phyloP scores from a whole-genome alignment of 129 eudicot species.

The Lonicera japonica region DNA sequence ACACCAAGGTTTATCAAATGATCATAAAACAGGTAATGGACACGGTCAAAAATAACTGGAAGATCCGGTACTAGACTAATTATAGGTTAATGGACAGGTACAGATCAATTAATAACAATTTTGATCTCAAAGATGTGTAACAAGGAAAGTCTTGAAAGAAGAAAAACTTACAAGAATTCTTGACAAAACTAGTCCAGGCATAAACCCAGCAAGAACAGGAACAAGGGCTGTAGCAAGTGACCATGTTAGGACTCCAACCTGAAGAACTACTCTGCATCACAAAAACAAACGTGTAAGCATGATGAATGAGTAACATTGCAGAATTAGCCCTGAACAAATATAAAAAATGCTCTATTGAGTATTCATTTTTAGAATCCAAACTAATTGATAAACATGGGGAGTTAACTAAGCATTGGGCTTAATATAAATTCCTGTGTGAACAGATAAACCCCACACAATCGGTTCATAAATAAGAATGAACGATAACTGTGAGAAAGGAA shows the following conservation, averaged over 20 bases:
- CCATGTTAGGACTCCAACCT: slow-evolving; percentile 82
- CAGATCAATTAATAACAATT: not conserved
- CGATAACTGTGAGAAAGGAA: not conserved
- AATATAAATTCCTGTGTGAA: too few relatives aligned
- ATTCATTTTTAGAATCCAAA: too few relatives aligned
- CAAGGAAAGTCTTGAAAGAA: not conserved
- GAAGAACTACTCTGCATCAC: slow-evolving; percentile 68
- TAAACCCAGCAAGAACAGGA: slow-evolving; percentile 86
- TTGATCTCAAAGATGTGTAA: not conserved
- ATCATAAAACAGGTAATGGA: not conserved
- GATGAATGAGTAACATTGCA: not conserved
- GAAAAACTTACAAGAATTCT: slow-evolving; percentile 72
- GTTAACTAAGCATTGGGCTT: too few relatives aligned
- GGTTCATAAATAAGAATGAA: not conserved
- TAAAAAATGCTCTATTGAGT: too few relatives aligned
- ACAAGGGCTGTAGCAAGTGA: slow-evolving; percentile 82
- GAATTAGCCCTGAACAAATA: not conserved
- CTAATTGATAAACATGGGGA: too few relatives aligned
- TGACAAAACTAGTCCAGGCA: slow-evolving; percentile 84
- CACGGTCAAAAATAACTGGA: not conserved
- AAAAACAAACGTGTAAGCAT: not conserved
- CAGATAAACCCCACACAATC: too few relatives aligned
- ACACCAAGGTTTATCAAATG: not conserved
- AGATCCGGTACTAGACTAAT: not conserved
- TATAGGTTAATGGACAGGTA: too few relatives aligned